A percentile compares a stretch with the other conserved stretches of the same genome.
phyloP scores from a whole-genome alignment of 1,284 basidiomycete species.

The Rhodotorula glutinis region DNA sequence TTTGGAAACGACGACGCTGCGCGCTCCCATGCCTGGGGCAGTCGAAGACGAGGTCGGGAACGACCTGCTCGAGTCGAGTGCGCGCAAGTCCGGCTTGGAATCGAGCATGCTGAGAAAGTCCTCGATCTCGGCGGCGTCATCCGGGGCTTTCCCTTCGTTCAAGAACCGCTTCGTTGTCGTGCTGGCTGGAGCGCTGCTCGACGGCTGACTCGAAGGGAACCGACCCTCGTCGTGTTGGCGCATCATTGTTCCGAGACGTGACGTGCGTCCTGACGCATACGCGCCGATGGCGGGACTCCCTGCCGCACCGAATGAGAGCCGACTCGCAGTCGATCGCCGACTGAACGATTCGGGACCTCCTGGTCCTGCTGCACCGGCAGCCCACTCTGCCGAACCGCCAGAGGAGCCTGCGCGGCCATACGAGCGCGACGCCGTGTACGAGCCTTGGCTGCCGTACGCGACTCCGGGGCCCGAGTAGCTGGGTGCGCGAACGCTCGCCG shows the following conservation, averaged over 20 bases:
- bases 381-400: not conserved
- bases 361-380: not conserved
- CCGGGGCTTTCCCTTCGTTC: constrained; percentile 10
- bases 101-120: constrained; percentile 41
- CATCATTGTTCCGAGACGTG: constrained; percentile 3
- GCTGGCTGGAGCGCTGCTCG: not conserved
- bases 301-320: constrained; percentile 12
- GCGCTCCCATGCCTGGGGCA: not conserved
- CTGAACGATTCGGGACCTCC: not conserved
- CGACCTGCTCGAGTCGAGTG: constrained; percentile 1
- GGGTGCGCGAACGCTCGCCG: constrained; percentile 1
- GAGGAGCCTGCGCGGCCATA: constrained; percentile 16
- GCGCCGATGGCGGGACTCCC: constrained; percentile 1
- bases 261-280: not conserved
- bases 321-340: not conserved
- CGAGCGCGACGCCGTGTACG: constrained; percentile 16
- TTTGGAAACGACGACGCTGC: constrained; percentile 22
- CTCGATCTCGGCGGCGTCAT: constrained; percentile 41
- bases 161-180: constrained; percentile 13
- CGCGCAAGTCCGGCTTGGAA: constrained; percentile 34
- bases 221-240: constrained; percentile 13
- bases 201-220: not conserved
- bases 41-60: not conserved
- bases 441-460: constrained; percentile 8
- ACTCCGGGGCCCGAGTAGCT: not conserved